A percentile compares a stretch with the other conserved stretches of the same genome.
Conservation (phyloP, 768 basidiomycete species). For the Trametes cinnabarina region DNA sequence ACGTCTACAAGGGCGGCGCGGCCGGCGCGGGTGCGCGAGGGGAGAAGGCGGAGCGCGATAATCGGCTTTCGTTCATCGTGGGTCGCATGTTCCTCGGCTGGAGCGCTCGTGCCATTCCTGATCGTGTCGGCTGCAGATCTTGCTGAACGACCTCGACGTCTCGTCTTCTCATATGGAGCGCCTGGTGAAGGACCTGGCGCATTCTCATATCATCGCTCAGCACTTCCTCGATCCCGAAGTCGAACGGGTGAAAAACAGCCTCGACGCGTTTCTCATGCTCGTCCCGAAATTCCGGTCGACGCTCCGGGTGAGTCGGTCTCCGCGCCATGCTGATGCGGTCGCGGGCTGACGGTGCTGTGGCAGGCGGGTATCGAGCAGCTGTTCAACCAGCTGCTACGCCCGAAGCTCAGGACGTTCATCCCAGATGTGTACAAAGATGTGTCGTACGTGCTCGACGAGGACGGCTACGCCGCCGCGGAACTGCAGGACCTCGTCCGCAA, state of each 20-base stretch:
- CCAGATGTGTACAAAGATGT: slow-evolving; percentile 89
- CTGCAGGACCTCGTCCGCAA: slow-evolving; percentile 85
- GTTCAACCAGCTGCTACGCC: slow-evolving; percentile 92
- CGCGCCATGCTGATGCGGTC: not conserved
- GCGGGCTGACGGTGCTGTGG: not conserved
- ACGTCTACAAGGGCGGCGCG: slow-evolving; percentile 64
- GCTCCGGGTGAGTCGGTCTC: slow-evolving; percentile 54
- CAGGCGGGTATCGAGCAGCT: slow-evolving; percentile 89
- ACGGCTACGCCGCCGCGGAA: slow-evolving; percentile 78
- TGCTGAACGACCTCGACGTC: slow-evolving; percentile 92
- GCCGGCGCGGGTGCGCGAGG: slow-evolving; percentile 42
- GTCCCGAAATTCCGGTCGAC: slow-evolving; percentile 66
- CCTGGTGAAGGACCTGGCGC: slow-evolving; percentile 62
- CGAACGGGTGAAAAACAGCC: slow-evolving; percentile 42
- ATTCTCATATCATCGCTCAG: slow-evolving; percentile 56
- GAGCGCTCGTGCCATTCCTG: not conserved
- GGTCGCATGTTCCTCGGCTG: slow-evolving; percentile 30
- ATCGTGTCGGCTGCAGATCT: slow-evolving; percentile 61
- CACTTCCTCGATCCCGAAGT: slow-evolving; percentile 65
- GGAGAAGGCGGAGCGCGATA: slow-evolving; percentile 82
- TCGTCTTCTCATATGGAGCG: slow-evolving; percentile 89
- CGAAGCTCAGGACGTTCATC: slow-evolving; percentile 79
- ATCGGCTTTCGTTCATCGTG: slow-evolving; percentile 78
- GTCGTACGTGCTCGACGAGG: slow-evolving; percentile 86
- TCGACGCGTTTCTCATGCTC: slow-evolving; percentile 52